Base-by-base conservation (phyloP, 345 rosid species). In the Raphanus raphanistrum region DNA sequence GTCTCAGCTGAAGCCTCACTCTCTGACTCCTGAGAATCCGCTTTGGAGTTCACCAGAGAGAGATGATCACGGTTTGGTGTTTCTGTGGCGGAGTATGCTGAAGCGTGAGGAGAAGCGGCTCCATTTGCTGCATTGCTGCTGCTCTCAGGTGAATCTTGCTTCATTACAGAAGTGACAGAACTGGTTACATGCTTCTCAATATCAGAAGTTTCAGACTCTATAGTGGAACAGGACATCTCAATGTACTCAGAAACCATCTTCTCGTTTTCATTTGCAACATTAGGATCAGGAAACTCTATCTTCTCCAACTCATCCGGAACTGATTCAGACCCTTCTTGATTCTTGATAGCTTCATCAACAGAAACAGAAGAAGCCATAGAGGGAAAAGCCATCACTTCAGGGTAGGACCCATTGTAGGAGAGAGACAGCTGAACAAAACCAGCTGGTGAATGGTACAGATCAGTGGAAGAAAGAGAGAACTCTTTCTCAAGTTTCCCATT, bases 261-360 rank as follows among this genome's bases (percentile, higher is more conserved):
- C 85, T 93, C 90, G 79, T 91, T 91, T 81, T 96, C 99, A 50
- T 93, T 93, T n/a, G 73, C 95, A 43, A 96, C 85, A 61, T 93
- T 89, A 0, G 97, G 99, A 84, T 96, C 99, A 3, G 98, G 99
- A 71, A 96, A 96, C 90, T 96, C 99, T 11, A 96, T 87, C 85
- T 82, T 90, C n/a, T 96, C 97, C 31, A 93, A 55, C 68, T 90
- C 94, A 71, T 71, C 50, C 2, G 87, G 79, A 55, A 80, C 76
- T 33, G 91, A 86, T 73, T 89, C 94, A 2, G 84, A 68, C 33
- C 73, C 80, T 67, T 84, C 91, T 1, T 76, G 74, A 45, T 85
- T 88, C 84, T 85, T 81, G 25, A 38, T 72, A 6, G 79, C 13
- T 45, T 73, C 90, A 75, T 80, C 86, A 5, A 85, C 65, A 52